Evolutionary conservation across 2,329 filamentous ascomycete species (phyloP), one percentile per base, ranked within the genome.

Genomic region (Phaeosphaeriaceae sp.): DNA sequence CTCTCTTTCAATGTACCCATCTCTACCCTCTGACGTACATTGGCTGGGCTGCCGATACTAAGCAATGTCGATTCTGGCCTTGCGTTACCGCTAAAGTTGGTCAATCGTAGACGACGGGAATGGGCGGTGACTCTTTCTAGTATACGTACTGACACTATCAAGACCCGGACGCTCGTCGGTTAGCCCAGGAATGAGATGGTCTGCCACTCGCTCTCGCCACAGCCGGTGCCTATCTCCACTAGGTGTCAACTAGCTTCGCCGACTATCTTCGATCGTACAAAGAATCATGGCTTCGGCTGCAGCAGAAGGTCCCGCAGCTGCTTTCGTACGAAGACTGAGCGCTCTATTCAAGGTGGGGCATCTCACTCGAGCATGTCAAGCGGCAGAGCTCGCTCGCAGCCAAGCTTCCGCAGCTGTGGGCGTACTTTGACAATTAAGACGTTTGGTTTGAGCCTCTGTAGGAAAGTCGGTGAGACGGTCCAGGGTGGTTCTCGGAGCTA

Each of bases 391-490:
- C 50, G 26, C 35, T 49, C 5, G 63, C 63, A 35, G 73, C 74
- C 20, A 56, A 64, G 21, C 62, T 79, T 1, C 68, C 80, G 13
- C 46, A 65, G n/a, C 58, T 77, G 13, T 75, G 74, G 68, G 75
- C 73, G n/a, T 75, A 69, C 48, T 76, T 81, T 48, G 48, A 60
- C 51, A 74, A 76, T 52, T 62, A 73, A 12, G 75, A 79, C 52
- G 52, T 81, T 3, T 81, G 74, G 77, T 78, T 69, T 53, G 70
- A 78, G 45, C 65, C 80, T n/a, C 51, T 80, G 1, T 40, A 28
- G 11, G 3, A 56, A 2, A 16, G 4, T 5, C 21, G 21, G 5
- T 23, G 5, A 23, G 21, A 23, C 21, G 21, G 8, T 23, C n/a
- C n/a, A n/a, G 8, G 3, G 34, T 36, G 34, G 34, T 76, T 56